phyloP scores from a whole-genome alignment of 345 rosid species.

The Salix caprea region DNA sequence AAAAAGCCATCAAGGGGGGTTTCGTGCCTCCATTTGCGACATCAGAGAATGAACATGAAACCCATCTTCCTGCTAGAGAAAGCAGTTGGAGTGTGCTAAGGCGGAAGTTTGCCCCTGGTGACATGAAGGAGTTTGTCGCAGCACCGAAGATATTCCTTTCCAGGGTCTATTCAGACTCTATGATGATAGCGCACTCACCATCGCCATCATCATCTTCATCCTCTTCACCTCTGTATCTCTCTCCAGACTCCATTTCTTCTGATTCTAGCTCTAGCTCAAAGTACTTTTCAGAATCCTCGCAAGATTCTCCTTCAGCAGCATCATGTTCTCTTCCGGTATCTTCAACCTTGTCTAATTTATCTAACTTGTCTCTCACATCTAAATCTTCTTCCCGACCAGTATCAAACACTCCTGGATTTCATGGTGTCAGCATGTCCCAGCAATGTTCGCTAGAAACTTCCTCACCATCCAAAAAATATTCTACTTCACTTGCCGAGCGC shows the following conservation, averaged over 20 bases:
- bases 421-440: conserved; percentile 35
- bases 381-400: conserved; percentile 34
- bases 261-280: conserved; percentile 63
- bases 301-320: conserved; percentile 63
- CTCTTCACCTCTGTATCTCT: conserved; percentile 67
- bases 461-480: conserved; percentile 42
- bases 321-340: conserved; percentile 50
- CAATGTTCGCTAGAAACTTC: conserved; percentile 21
- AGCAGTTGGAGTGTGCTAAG: conserved; percentile 86
- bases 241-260: conserved; percentile 71
- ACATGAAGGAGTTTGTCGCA: conserved; percentile 64
- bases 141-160: conserved; percentile 66
- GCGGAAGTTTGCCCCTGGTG: conserved; percentile 72
- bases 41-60: conserved; percentile 78
- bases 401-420: conserved; percentile 30
- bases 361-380: conserved; percentile 51
- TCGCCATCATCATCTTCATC: conserved; percentile 47
- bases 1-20: conserved; percentile 86
- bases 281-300: conserved; percentile 55
- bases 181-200: conserved; percentile 79
- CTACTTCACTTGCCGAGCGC: conserved; percentile 82
- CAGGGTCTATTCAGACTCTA: conserved; percentile 87
- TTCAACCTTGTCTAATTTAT: conserved; percentile 58
- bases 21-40: conserved; percentile 83
- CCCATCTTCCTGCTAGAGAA: conserved; percentile 91